Evolutionary conservation across 1,284 basidiomycete species (phyloP).

Genomic region (Austroboletus novae-zelandiae): DNA sequence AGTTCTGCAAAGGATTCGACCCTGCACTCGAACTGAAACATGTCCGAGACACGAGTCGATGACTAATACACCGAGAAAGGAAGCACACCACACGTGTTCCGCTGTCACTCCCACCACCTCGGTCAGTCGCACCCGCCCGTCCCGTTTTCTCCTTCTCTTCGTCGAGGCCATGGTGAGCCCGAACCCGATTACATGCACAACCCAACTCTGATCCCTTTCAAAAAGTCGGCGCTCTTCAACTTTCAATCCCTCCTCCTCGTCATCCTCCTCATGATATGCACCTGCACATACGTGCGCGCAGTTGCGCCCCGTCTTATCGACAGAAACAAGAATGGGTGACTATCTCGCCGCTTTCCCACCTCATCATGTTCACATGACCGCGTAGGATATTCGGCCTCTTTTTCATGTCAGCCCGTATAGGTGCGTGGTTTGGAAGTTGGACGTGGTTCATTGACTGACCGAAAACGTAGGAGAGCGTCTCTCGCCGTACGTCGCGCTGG

Average conservation of each 20-base stretch:
- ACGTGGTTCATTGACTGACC: background rate
- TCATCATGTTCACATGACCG: background rate
- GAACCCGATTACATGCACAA: background rate
- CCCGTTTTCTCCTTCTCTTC: background rate
- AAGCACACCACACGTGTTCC: background rate
- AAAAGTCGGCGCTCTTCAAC: conserved; percentile 96
- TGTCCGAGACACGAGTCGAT: too few relatives aligned
- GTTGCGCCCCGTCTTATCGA: conserved; percentile 89
- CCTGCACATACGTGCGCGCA: conserved; percentile 93
- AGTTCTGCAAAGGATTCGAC: too few relatives aligned
- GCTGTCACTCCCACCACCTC: background rate
- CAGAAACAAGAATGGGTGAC: conserved; percentile 91
- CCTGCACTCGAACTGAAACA: too few relatives aligned
- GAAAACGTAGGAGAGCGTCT: conserved; percentile 64
- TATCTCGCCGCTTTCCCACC: conserved; percentile 25
- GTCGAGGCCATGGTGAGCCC: conserved; percentile 20
- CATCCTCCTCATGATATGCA: conserved; percentile 92
- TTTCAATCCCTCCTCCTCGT: conserved; percentile 95
- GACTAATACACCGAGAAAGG: background rate
- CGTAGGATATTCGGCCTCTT: conserved; percentile 85
- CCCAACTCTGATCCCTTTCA: background rate
- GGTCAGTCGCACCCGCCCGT: background rate
- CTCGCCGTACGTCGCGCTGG: conserved; percentile 80
- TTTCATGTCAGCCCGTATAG: conserved; percentile 92
- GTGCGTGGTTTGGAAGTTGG: conserved; percentile 41